These are phyloP conservation scores for Chrysoporthe puriensis DNA, from an alignment of 2,329 filamentous ascomycete genomes.

Conservation along the genomic window DNA sequence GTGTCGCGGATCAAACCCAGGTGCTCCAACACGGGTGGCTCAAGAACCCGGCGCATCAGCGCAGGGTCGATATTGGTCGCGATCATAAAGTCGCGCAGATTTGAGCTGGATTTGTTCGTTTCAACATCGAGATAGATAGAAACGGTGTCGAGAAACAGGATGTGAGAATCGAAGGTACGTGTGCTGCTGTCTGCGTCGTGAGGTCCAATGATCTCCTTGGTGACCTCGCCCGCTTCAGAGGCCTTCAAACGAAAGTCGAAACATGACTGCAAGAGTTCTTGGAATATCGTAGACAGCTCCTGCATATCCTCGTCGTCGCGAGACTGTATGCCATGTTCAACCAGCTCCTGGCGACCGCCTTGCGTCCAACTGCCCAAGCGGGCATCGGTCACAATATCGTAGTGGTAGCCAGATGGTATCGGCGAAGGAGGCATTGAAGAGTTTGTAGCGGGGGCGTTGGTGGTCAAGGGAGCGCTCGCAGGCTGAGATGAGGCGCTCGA, in stretches of 20 bases:
- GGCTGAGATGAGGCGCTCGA: slow-evolving; percentile 44
- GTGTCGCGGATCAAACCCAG: slow-evolving; percentile 83
- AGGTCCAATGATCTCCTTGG: slow-evolving; percentile 73
- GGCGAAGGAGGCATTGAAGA: slow-evolving; percentile 38
- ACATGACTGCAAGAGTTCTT: slow-evolving; percentile 81
- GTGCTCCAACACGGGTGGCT: slow-evolving; percentile 73
- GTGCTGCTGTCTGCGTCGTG: slow-evolving; percentile 56
- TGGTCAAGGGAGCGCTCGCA: slow-evolving; percentile 27
- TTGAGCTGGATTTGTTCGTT: slow-evolving; percentile 50
- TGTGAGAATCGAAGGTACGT: slow-evolving; percentile 63
- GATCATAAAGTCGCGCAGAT: slow-evolving; percentile 69
- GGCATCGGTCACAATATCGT: slow-evolving; percentile 75
- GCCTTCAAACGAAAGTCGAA: slow-evolving; percentile 71
- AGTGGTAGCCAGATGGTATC: slow-evolving; percentile 62
- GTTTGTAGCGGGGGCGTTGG: slow-evolving; percentile 33
- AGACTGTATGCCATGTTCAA: slow-evolving; percentile 67
- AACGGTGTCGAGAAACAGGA: slow-evolving; percentile 81
- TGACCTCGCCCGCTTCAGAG: slow-evolving; percentile 68
- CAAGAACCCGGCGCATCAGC: slow-evolving; percentile 81
- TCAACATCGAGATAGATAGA: slow-evolving; percentile 78
- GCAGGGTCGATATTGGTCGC: slow-evolving; percentile 72
- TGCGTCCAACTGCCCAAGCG: slow-evolving; percentile 69
- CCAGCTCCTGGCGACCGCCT: slow-evolving; percentile 67
- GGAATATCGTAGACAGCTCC: slow-evolving; percentile 73
- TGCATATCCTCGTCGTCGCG: slow-evolving; percentile 69